phyloP scores from a whole-genome alignment of 805 yeast species.

The Blastobotrys attinorum region DNA sequence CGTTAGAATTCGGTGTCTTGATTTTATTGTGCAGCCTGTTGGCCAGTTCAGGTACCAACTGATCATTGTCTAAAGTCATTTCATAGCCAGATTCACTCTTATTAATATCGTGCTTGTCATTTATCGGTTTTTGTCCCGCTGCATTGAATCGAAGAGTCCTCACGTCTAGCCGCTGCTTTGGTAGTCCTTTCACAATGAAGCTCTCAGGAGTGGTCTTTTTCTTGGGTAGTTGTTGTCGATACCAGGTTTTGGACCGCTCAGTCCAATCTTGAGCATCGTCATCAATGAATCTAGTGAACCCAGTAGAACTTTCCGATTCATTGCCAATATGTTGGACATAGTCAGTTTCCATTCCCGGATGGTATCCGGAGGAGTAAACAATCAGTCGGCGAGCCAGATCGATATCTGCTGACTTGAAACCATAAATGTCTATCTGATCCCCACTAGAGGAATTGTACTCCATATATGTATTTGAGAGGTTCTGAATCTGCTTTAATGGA shows the following conservation, averaged over 20 bases:
- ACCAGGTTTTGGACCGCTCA: constrained; percentile 20
- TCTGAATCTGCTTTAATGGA: constrained; percentile 22
- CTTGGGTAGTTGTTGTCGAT: constrained; percentile 18
- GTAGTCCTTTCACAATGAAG: constrained; percentile 2
- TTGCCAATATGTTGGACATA: not conserved
- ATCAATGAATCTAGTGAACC: constrained; percentile 12
- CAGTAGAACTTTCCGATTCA: not conserved
- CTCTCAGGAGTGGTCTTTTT: constrained; percentile 1
- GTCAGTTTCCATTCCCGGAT: constrained; percentile 4
- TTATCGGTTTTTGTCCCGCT: too few species aligned
- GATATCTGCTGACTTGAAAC: constrained; percentile 7
- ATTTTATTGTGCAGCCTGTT: too few species aligned
- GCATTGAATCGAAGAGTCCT: too few species aligned
- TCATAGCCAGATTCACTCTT: too few species aligned
- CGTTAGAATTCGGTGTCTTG: too few species aligned
- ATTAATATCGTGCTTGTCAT: too few species aligned
- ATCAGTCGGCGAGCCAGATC: constrained; percentile 20
- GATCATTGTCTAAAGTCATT: too few species aligned
- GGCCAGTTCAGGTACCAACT: too few species aligned
- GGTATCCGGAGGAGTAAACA: constrained; percentile 10
- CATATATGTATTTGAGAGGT: constrained; percentile 24
- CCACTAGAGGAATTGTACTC: not conserved
- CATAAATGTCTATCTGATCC: too few species aligned
- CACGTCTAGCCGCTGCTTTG: not conserved
- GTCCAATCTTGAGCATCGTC: constrained; percentile 24